Base-by-base conservation (phyloP, 805 yeast species). In the Ogataea thermomethanolica region DNA sequence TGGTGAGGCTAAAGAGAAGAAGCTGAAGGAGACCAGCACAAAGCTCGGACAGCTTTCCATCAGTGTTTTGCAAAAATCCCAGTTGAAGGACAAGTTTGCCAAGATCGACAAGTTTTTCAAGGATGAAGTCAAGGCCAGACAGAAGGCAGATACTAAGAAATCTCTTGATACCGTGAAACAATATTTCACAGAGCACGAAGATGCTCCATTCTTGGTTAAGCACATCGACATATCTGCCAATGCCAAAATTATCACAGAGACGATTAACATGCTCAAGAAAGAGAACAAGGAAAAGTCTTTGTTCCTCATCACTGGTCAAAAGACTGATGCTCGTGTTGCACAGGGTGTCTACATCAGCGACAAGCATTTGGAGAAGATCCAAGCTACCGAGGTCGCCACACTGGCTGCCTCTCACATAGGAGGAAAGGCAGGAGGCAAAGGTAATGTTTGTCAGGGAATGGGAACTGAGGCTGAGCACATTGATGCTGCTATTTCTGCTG, bases 381-480 rank as follows among this genome's bases (percentile, higher is more conserved):
- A 82, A 49, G 90, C 95, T 38, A 74, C 81, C 43, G 89, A 78
- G 22, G 73, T 89, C 51, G 95, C 95, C 24, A 65, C 73, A 38
- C 67, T 74, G 41, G 98, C 85, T 31, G 70, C 90, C 32, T 66
- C 70, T 26, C 70, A 73, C 54, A 79, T 93, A 53, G 99, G 99
- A 50, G 99, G 99, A 65, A 88, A 84, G 65, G 95, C 96, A 43
- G 99, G 99, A 69, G 99, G 99, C 65, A 93, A 88, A 68, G 98
- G 96, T 49, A 86, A 88, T 51, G 81, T 90, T 40, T 87, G 88
- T 54, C 99, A 93, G 70, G 99, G 99, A 66, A 84, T 88, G 81
- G 99, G 99, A 55, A 87, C 82, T 54, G 84, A 87, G 48, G 74
- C 81, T 26, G 72, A 67, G 25, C 86, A 84, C 48, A 72, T 88